Evolutionary conservation across 2,329 filamentous ascomycete genomes (phyloP), one percentile per base, ranked within the genome.

Genomic region (Capronia coronata): DNA sequence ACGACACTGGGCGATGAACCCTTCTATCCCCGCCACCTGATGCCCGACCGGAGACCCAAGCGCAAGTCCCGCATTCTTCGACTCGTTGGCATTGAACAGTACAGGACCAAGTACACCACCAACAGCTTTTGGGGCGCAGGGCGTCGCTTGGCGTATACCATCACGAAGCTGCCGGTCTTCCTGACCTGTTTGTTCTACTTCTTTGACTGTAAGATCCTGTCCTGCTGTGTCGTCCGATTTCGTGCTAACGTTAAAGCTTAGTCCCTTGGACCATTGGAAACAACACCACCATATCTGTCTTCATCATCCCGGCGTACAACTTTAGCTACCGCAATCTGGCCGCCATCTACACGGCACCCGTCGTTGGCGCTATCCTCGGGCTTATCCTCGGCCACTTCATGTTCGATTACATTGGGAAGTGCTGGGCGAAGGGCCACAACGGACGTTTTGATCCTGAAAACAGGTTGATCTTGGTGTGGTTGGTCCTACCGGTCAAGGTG

Each of bases 361-460:
- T 80, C 14, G 69, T 78, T 2, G 76, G 71, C 2, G 70, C 73
- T 3, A 58, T 77, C 7, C 60, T 79, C 1, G 77, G 76, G 23
- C 72, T 77, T 63, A 41, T 72, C 0, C 62, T 68, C 9, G 76
- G 77, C 2, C 76, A 79, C 60, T 78, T 70, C 66, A 64, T 79
- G 34, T 75, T 79, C 62, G 76, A 80, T 52, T 55, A 65, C 6
- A 59, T 77, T 7, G 72, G 71, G 3, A 64, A 62, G 23, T 64
- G 68, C 30, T 76, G 74, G 56, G 72, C 73, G 30, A 64, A 64
- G 23, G 61, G 65, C 6, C 71, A 79, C 63, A 61, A 67, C 14
- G 75, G 75, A n/a, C 66, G 65, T 46, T 75, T 80, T 46, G 72
- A 77, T 56, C 75, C 77, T 42, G 77, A 80, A 62, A 73, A 69